Conservation (phyloP, 2,329 filamentous ascomycete species). For the Beauveria caledonica region DNA sequence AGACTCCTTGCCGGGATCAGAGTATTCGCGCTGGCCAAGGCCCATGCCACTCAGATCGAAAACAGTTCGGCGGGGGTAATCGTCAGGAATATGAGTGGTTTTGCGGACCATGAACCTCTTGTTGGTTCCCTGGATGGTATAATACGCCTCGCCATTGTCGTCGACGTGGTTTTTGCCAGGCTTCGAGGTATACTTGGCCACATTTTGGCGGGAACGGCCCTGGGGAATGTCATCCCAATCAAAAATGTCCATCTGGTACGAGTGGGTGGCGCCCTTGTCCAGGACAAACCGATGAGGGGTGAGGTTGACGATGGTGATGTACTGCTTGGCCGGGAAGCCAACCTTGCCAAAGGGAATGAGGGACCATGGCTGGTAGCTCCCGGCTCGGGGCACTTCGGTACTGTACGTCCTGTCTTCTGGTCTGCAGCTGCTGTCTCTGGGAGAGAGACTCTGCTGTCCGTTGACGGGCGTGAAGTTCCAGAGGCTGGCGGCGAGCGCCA, state of each 20-base stretch:
- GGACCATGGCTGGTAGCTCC: constrained; percentile 12
- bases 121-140: constrained; percentile 21
- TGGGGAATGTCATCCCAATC: constrained; percentile 26
- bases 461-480: background rate
- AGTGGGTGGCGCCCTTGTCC: constrained; percentile 17
- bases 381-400: constrained; percentile 9
- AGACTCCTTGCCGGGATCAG: constrained; percentile 22
- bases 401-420: constrained; percentile 10
- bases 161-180: constrained; percentile 15
- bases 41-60: constrained; percentile 25
- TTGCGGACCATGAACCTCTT: constrained; percentile 23
- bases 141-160: constrained; percentile 26
- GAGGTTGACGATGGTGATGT: constrained; percentile 27
- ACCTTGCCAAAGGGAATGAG: constrained; percentile 12
- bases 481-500: constrained; percentile 4
- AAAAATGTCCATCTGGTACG: constrained; percentile 25
- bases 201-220: constrained; percentile 24
- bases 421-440: constrained; percentile 7
- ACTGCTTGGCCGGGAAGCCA: constrained; percentile 17
- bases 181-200: constrained; percentile 19
- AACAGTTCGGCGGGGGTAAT: constrained; percentile 20
- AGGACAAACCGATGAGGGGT: constrained; percentile 24
- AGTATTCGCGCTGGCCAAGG: constrained; percentile 26
- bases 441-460: background rate
- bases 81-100: constrained; percentile 22